Percentiles rank a stretch among this genome's conserved stretches.
These are phyloP conservation scores for Candida pseudofarinosa DNA, from an alignment of 805 yeast genomes.

Conservation along the genomic window DNA sequence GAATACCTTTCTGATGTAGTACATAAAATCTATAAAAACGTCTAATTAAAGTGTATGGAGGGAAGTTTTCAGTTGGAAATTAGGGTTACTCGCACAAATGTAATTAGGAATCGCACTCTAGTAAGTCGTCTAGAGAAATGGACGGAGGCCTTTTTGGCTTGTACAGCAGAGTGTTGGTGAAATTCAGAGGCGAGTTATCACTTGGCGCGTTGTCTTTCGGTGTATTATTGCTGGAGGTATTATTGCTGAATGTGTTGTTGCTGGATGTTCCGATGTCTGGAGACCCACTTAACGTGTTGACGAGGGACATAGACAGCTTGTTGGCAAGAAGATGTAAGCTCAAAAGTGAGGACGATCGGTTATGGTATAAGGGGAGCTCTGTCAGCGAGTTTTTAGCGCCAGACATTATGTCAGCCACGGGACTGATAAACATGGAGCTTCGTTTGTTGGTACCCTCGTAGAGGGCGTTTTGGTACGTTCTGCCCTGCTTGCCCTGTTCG, in stretches of 20 bases:
- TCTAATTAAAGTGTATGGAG: not conserved
- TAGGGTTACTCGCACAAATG: not conserved
- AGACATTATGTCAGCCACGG: constrained; percentile 39
- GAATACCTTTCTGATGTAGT: no score
- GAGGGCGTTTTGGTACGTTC: constrained; percentile 26
- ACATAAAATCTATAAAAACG: no score
- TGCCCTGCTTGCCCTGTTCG: constrained; percentile 16
- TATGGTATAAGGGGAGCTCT: constrained; percentile 14
- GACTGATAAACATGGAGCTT: constrained; percentile 50
- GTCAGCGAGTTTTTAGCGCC: constrained; percentile 10
- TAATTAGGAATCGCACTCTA: not conserved
- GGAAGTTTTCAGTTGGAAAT: no score
- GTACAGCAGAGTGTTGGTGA: no score
- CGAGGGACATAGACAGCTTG: not conserved
- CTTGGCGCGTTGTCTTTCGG: no score
- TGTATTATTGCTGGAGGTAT: no score
- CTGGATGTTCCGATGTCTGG: not conserved
- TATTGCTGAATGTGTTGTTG: no score
- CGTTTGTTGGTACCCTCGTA: constrained; percentile 20
- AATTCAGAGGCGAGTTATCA: no score
- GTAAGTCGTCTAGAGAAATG: constrained; percentile 1
- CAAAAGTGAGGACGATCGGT: not conserved
- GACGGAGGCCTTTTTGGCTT: constrained; percentile 1
- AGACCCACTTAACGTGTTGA: not conserved
- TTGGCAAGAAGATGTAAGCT: not conserved